A percentile compares a stretch with the other conserved stretches of the same genome.
Evolutionary conservation across 2,329 filamentous ascomycete species (phyloP).

Genomic region (Fusarium acutatum): DNA sequence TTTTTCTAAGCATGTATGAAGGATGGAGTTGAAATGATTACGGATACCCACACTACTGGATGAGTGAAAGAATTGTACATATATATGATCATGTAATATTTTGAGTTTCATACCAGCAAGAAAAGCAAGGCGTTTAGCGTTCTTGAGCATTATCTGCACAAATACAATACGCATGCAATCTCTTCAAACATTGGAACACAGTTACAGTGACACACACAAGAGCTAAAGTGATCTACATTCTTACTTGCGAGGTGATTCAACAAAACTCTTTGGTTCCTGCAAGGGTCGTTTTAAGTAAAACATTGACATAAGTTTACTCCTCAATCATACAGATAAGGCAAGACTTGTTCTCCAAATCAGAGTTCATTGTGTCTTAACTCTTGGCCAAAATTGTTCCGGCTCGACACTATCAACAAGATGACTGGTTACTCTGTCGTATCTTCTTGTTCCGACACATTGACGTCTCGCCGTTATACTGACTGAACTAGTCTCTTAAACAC

Average conservation of each 20-base stretch:
- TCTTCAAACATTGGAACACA: neutral
- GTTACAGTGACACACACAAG: neutral
- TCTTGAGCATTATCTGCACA: constrained; percentile 27
- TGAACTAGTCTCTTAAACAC: neutral
- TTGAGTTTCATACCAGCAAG: constrained; percentile 21
- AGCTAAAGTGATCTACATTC: neutral
- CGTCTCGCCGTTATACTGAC: neutral
- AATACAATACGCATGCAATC: constrained; percentile 23
- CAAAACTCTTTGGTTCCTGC: neutral
- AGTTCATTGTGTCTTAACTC: neutral
- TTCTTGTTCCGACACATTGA: neutral
- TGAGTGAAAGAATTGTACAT: constrained; percentile 22
- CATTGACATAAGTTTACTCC: neutral
- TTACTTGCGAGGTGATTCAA: neutral
- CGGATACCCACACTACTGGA: constrained; percentile 33
- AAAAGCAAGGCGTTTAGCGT: constrained; percentile 25
- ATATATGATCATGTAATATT: constrained; percentile 30
- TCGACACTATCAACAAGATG: neutral
- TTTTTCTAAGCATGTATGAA: constrained; percentile 31
- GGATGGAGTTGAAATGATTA: constrained; percentile 19
- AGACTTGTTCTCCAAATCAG: neutral
- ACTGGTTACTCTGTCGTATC: neutral
- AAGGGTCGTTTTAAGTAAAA: neutral
- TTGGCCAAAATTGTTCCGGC: neutral
- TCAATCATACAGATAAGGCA: neutral